Conservation (phyloP, 1,284 basidiomycete species). For the Ganoderma leucocontextum region DNA sequence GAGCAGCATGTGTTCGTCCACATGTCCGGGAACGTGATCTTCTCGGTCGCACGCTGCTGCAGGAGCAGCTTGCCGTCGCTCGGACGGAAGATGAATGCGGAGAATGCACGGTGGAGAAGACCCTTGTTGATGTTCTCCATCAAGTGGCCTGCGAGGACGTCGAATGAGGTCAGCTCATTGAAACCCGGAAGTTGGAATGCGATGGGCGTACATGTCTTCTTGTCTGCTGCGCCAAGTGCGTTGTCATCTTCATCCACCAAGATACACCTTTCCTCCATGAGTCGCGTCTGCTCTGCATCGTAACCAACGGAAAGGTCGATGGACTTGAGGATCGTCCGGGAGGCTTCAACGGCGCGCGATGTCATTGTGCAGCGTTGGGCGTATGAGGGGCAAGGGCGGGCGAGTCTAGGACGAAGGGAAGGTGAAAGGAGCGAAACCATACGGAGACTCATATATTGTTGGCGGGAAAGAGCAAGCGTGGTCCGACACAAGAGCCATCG, state of each 20-base stretch:
- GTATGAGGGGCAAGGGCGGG: slow-evolving; percentile 10
- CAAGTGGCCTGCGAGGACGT: slow-evolving; percentile 77
- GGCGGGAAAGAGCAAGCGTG: slow-evolving; percentile 21
- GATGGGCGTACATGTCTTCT: slow-evolving; percentile 88
- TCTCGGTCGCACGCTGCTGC: slow-evolving; percentile 95
- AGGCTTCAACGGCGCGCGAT: slow-evolving; percentile 61
- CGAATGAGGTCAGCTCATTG: neutral
- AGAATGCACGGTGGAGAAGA: slow-evolving; percentile 97
- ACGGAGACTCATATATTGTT: slow-evolving; percentile 35
- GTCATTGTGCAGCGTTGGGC: slow-evolving; percentile 39
- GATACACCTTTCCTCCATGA: slow-evolving; percentile 99
- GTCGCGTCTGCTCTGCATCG: slow-evolving; percentile 82
- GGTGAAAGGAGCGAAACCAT: slow-evolving; percentile 31
- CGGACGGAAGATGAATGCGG: slow-evolving; percentile 96
- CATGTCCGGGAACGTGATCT: slow-evolving; percentile 99
- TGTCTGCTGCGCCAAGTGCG: slow-evolving; percentile 91
- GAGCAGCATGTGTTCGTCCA: slow-evolving; percentile 99
- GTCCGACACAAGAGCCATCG: slow-evolving; percentile 32
- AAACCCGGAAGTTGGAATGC: neutral
- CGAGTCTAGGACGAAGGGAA: slow-evolving; percentile 30
- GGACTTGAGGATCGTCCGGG: slow-evolving; percentile 67
- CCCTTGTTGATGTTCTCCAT: slow-evolving; percentile 98
- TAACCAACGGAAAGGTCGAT: slow-evolving; percentile 76
- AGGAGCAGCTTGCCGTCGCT: slow-evolving; percentile 94
- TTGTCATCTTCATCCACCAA: slow-evolving; percentile 92